A percentile compares a stretch with the other conserved stretches of the same genome.
These are phyloP conservation scores for Luffa aegyptiaca DNA, from an alignment of 306 rosid species.

Conservation along the genomic window DNA sequence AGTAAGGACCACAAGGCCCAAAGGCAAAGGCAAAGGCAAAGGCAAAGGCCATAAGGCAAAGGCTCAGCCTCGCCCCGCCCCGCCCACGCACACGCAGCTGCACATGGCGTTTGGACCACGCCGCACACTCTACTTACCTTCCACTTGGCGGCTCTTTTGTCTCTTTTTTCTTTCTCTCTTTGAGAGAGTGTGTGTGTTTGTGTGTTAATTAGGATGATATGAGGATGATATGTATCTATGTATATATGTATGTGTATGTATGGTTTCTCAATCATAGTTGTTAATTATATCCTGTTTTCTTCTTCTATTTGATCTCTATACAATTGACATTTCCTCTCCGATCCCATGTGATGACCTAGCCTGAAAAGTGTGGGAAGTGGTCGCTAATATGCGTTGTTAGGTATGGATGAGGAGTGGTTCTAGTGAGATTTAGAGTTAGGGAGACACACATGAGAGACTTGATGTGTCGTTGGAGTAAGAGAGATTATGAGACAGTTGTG, in stretches of 20 bases:
- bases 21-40: not conserved
- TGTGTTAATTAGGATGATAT: conserved; percentile 4
- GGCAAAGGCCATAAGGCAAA: not conserved
- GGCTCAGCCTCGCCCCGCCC: not conserved
- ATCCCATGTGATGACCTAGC: not conserved
- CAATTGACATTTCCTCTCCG: not conserved
- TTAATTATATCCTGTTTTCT: no score
- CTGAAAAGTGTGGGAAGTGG: not conserved
- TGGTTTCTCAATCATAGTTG: not conserved
- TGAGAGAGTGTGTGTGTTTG: not conserved
- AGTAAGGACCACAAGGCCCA: not conserved
- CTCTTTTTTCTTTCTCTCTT: no score
- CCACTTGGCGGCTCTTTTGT: conserved; percentile 6
- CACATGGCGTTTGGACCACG: conserved; percentile 4
- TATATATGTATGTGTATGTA: no score
- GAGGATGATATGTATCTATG: no score
- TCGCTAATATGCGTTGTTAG: not conserved
- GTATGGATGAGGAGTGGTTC: not conserved
- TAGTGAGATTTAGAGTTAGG: not conserved
- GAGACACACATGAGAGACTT: not conserved
- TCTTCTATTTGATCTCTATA: not conserved
- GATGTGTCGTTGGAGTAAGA: not conserved
- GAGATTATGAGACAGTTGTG: not conserved
- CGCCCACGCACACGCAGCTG: not conserved
- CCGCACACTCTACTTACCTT: not conserved